Evolutionary conservation across 2,329 filamentous ascomycete species (phyloP).

Genomic region (Monilinia vaccinii-corymbosi): DNA sequence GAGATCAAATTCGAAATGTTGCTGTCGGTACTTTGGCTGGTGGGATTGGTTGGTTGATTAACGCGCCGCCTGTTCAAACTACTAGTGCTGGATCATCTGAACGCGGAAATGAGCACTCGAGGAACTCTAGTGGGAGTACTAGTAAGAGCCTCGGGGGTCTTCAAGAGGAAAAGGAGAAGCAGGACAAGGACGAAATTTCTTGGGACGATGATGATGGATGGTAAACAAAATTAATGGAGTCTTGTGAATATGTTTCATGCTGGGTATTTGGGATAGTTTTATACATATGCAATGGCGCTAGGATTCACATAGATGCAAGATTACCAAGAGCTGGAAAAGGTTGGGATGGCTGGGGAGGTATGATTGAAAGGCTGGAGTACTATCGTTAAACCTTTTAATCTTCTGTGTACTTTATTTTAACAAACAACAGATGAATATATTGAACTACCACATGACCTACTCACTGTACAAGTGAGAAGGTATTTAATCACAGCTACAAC

Average conservation of each 20-base stretch:
- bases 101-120: not conserved
- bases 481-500: too few relatives aligned
- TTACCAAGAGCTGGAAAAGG: not conserved
- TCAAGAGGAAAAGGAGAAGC: not conserved
- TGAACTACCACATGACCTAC: not conserved
- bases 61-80: slow-evolving; percentile 35
- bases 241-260: not conserved
- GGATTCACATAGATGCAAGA: not conserved
- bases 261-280: not conserved
- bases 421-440: not conserved
- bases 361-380: not conserved
- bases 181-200: slow-evolving; percentile 1
- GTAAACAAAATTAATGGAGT: not conserved
- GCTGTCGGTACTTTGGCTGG: slow-evolving; percentile 59
- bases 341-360: not conserved
- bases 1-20: slow-evolving; percentile 60
- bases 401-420: not conserved
- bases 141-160: not conserved
- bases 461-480: not conserved
- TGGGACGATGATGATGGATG: slow-evolving; percentile 2
- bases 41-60: slow-evolving; percentile 59
- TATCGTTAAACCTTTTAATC: not conserved
- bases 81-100: not conserved
- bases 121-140: not conserved
- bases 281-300: not conserved